These are phyloP conservation scores for Isoetes taiwanensis DNA, from an alignment of 75 land plant species.

Conservation along the genomic window DNA sequence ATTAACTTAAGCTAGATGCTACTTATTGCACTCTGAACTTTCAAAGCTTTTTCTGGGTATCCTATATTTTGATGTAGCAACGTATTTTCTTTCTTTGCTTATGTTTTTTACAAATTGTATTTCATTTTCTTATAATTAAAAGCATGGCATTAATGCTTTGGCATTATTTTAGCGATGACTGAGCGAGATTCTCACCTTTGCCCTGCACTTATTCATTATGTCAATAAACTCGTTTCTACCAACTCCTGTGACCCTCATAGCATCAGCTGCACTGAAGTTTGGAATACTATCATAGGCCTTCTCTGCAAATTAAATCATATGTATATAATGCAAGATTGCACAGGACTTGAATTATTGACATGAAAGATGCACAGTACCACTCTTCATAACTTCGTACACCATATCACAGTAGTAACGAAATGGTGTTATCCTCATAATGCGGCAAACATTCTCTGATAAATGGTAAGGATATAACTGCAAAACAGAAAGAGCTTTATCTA, in stretches of 20 bases:
- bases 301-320: constrained; percentile 45
- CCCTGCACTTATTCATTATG: constrained; percentile 96
- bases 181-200: constrained; percentile 47
- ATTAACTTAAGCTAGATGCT: too few relatives aligned
- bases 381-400: constrained; percentile 96
- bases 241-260: constrained; percentile 86
- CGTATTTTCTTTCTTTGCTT: background rate
- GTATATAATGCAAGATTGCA: background rate
- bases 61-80: too few relatives aligned
- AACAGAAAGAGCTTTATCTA: too few relatives aligned
- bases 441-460: constrained; percentile 89
- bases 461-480: constrained; percentile 95
- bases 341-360: background rate
- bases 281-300: constrained; percentile 98
- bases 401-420: constrained; percentile 95
- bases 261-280: constrained; percentile 99
- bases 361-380: constrained; percentile 33
- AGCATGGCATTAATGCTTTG: too few relatives aligned
- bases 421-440: constrained; percentile 87
- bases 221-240: constrained; percentile 98
- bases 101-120: background rate
- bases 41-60: too few relatives aligned
- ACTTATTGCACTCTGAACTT: too few relatives aligned
- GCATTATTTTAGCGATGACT: too few relatives aligned
- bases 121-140: too few relatives aligned